A percentile compares a stretch with the other conserved stretches of the same genome.
phyloP scores from a whole-genome alignment of 139 green algal species.

The Picochlorum sp. region DNA sequence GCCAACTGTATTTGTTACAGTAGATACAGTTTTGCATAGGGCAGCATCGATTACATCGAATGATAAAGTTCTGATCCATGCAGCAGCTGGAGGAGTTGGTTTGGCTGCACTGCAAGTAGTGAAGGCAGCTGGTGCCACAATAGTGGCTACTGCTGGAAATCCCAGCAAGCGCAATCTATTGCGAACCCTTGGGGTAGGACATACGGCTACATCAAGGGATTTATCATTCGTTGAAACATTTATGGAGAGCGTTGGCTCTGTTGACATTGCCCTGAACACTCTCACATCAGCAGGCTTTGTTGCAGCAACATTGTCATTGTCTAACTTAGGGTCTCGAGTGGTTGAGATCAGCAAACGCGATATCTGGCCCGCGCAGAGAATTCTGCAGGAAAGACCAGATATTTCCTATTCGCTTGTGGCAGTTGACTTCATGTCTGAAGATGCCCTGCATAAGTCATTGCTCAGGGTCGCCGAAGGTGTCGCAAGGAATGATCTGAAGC shows the following conservation, averaged over 20 bases:
- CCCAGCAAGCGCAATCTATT: slow-evolving; percentile 50
- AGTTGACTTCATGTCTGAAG: slow-evolving; percentile 78
- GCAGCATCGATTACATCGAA: neutral
- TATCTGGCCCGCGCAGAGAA: slow-evolving; percentile 59
- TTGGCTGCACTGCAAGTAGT: slow-evolving; percentile 60
- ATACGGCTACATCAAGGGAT: slow-evolving; percentile 48
- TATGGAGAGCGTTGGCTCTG: neutral
- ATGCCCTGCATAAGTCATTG: slow-evolving; percentile 37
- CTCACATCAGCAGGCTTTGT: slow-evolving; percentile 86
- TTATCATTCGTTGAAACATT: slow-evolving; percentile 33
- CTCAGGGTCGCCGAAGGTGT: slow-evolving; percentile 22
- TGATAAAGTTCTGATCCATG: slow-evolving; percentile 58
- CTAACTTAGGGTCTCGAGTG: slow-evolving; percentile 48
- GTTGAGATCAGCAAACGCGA: slow-evolving; percentile 87
- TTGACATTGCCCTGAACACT: slow-evolving; percentile 60
- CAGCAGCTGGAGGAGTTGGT: slow-evolving; percentile 68
- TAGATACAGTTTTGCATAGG: slow-evolving; percentile 20
- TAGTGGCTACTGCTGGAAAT: slow-evolving; percentile 48
- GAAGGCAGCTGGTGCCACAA: slow-evolving; percentile 22
- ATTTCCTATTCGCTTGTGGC: slow-evolving; percentile 63
- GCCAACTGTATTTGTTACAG: slow-evolving; percentile 78
- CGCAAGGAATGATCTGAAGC: slow-evolving; percentile 30
- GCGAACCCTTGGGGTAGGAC: slow-evolving; percentile 33
- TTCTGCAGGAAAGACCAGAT: slow-evolving; percentile 66
- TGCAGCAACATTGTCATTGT: slow-evolving; percentile 45